Percentiles rank a stretch among this genome's conserved stretches.
These are phyloP conservation scores for Bidens hawaiensis DNA, from an alignment of 140 eudicot species.

Conservation along the genomic window DNA sequence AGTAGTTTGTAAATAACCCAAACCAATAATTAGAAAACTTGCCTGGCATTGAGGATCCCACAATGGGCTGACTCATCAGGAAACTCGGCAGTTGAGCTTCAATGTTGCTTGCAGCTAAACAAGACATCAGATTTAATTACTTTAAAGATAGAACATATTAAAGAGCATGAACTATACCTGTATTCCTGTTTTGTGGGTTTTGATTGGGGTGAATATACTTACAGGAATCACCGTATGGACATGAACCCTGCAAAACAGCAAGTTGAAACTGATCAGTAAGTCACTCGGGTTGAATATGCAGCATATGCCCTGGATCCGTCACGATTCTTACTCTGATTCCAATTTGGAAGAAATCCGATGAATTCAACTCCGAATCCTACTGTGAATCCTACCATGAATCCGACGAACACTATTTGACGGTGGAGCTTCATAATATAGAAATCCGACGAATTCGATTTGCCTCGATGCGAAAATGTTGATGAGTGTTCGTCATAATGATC, in stretches of 20 bases:
- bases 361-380: too few species aligned
- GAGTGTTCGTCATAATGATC: too few species aligned
- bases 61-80: slow-evolving; percentile 26
- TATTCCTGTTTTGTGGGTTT: slow-evolving; percentile 28
- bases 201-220: slow-evolving; percentile 78
- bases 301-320: too few species aligned
- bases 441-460: too few species aligned
- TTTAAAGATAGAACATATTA: neutral
- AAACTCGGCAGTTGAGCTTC: slow-evolving; percentile 30
- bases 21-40: slow-evolving; percentile 15
- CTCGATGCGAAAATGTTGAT: too few species aligned
- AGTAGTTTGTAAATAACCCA: neutral
- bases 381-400: too few species aligned
- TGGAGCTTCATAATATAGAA: too few species aligned
- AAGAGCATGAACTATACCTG: slow-evolving; percentile 40
- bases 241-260: slow-evolving; percentile 55
- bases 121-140: neutral
- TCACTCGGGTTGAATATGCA: too few species aligned
- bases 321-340: too few species aligned
- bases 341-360: too few species aligned
- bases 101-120: slow-evolving; percentile 31
- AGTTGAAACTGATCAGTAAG: slow-evolving; percentile 16
- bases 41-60: slow-evolving; percentile 48
- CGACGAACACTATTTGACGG: too few species aligned
- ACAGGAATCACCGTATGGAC: slow-evolving; percentile 80